phyloP scores from a whole-genome alignment of 345 rosid genomes.

The Melastoma malabathricum region DNA sequence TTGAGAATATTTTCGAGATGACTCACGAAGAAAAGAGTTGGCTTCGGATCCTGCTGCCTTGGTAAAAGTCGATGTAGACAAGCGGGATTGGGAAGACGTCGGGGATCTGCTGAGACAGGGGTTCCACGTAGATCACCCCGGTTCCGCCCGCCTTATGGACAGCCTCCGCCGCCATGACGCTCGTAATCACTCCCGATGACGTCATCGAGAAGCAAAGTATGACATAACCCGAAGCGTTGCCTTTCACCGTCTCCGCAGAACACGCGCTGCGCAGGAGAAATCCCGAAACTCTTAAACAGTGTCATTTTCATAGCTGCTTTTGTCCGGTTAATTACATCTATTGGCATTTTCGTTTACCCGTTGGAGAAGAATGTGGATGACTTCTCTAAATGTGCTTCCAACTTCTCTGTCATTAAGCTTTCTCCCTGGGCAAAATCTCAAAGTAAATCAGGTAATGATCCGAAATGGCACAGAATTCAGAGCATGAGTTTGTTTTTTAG shows the following conservation, averaged over 20 bases:
- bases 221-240: constrained; percentile 20
- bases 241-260: constrained; percentile 20
- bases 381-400: constrained; percentile 26
- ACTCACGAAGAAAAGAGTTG: constrained; percentile 26
- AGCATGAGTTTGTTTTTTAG: not conserved
- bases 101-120: constrained; percentile 27
- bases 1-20: constrained; percentile 15
- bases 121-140: constrained; percentile 43
- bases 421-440: constrained; percentile 40
- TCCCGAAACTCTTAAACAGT: constrained; percentile 10
- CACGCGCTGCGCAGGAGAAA: too few species aligned
- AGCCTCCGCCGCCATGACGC: constrained; percentile 39
- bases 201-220: constrained; percentile 44
- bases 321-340: too few species aligned
- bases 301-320: too few species aligned
- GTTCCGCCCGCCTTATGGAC: constrained; percentile 30
- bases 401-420: constrained; percentile 34
- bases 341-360: constrained; percentile 25
- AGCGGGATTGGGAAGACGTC: constrained; percentile 43
- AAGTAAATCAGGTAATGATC: not conserved
- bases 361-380: constrained; percentile 28
- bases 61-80: constrained; percentile 31
- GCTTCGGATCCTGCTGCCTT: constrained; percentile 38
- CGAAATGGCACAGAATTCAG: not conserved
- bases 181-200: constrained; percentile 17